Evolutionary conservation across 371 early-diverging fungal genomes (phyloP).

Genomic region (Parasitella parasitica): DNA sequence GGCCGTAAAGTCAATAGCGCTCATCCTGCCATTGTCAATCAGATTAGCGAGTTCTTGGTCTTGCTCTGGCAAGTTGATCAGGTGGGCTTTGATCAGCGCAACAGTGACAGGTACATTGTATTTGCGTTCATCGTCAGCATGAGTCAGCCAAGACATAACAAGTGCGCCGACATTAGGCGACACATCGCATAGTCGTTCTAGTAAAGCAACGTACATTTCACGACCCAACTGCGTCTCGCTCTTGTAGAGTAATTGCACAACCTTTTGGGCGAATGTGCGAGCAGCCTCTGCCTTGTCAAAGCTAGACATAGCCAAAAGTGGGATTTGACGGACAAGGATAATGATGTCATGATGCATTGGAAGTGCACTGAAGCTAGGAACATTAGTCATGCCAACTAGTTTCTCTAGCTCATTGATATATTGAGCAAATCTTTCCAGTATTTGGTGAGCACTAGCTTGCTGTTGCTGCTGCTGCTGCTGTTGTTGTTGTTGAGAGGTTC

Average conservation of each 20-base stretch:
- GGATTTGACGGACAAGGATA: conserved; percentile 69
- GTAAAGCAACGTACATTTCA: conserved; percentile 79
- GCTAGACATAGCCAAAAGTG: conserved; percentile 62
- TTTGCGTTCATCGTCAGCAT: conserved; percentile 93
- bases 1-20: conserved; percentile 79
- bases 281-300: conserved; percentile 77
- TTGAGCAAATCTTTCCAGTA: conserved; percentile 68
- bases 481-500: conserved; percentile 6
- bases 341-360: conserved; percentile 82
- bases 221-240: conserved; percentile 72
- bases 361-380: conserved; percentile 60
- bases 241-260: conserved; percentile 82
- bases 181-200: conserved; percentile 80
- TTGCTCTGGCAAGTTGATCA: conserved; percentile 78
- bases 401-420: conserved; percentile 78
- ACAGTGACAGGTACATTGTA: conserved; percentile 82
- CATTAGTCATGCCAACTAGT: conserved; percentile 55
- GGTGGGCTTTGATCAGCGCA: conserved; percentile 75
- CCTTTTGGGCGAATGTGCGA: conserved; percentile 82
- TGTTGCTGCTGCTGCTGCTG: conserved; percentile 17
- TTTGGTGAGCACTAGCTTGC: conserved; percentile 51
- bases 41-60: conserved; percentile 85
- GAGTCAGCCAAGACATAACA: conserved; percentile 90
- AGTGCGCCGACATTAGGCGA: conserved; percentile 79
- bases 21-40: conserved; percentile 72